Conservation (phyloP, 2,329 filamentous ascomycete species). For the Exophiala sp. region DNA sequence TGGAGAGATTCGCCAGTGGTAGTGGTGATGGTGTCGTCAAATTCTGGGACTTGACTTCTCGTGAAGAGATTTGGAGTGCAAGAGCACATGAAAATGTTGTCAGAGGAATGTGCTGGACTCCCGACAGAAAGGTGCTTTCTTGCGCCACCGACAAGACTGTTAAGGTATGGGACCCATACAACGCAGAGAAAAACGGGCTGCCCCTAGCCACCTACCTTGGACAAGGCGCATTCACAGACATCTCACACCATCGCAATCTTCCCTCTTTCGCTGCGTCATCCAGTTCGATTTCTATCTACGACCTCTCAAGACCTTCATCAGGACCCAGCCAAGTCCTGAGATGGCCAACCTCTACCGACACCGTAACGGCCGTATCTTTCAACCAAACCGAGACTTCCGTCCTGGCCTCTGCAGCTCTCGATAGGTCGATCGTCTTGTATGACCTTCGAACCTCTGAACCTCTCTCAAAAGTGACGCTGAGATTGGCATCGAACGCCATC, state of each 20-base stretch:
- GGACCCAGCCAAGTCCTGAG: constrained; percentile 76
- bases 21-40: constrained; percentile 93
- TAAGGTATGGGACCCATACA: constrained; percentile 89
- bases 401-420: constrained; percentile 77
- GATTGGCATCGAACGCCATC: constrained; percentile 76
- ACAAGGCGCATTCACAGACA: constrained; percentile 72
- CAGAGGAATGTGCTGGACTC: constrained; percentile 86
- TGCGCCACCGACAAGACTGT: constrained; percentile 83
- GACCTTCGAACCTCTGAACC: constrained; percentile 85
- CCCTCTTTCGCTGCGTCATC: constrained; percentile 76
- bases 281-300: constrained; percentile 80
- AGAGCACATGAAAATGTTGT: constrained; percentile 91
- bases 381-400: constrained; percentile 94
- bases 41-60: constrained; percentile 76
- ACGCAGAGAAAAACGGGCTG: constrained; percentile 62
- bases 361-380: constrained; percentile 82
- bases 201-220: constrained; percentile 84
- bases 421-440: constrained; percentile 84
- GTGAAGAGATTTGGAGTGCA: constrained; percentile 71
- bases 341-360: constrained; percentile 87
- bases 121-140: constrained; percentile 77
- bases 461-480: constrained; percentile 74
- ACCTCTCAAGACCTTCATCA: constrained; percentile 72
- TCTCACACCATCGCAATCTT: constrained; percentile 76
- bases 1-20: constrained; percentile 74